Conservation (phyloP, 106 monocot species). For the Dioscorea zingiberensis region DNA sequence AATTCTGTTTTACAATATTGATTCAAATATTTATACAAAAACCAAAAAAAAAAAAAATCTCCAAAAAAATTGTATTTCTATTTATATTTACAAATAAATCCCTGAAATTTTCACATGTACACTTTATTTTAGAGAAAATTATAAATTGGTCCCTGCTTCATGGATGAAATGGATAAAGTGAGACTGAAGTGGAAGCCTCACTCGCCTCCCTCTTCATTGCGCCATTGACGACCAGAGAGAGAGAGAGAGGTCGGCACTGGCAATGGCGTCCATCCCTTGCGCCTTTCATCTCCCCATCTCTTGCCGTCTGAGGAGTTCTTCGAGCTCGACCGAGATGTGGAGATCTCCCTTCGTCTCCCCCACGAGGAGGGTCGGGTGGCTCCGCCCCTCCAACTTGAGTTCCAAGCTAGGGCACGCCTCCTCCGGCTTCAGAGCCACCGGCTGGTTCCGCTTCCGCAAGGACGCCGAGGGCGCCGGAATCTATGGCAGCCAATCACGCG, state of each 20-base stretch:
- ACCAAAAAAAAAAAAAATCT: no score
- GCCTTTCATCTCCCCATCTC: constrained; percentile 6
- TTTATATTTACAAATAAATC: no score
- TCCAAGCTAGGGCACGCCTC: constrained; percentile 2
- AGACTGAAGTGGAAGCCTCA: no score
- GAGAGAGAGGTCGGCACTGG: neutral
- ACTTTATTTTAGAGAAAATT: no score
- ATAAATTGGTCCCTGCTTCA: no score
- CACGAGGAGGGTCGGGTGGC: constrained; percentile 30
- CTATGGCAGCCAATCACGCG: constrained; percentile 72
- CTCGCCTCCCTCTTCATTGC: no score
- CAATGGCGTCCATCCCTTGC: constrained; percentile 37
- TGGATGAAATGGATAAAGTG: no score
- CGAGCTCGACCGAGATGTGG: neutral
- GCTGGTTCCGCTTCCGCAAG: constrained; percentile 79
- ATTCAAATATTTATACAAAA: no score
- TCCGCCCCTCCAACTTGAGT: constrained; percentile 16
- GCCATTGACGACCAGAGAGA: no score
- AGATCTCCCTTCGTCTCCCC: constrained; percentile 34
- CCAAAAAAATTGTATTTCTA: no score
- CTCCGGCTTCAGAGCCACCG: constrained; percentile 31
- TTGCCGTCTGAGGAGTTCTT: constrained; percentile 7
- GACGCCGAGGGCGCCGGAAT: constrained; percentile 84
- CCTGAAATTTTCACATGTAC: no score
- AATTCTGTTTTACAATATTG: no score